Evolutionary conservation across 2,329 filamentous ascomycete genomes (phyloP), one percentile per base, ranked within the genome.

Genomic region (Neoscytalidium dimidiatum): DNA sequence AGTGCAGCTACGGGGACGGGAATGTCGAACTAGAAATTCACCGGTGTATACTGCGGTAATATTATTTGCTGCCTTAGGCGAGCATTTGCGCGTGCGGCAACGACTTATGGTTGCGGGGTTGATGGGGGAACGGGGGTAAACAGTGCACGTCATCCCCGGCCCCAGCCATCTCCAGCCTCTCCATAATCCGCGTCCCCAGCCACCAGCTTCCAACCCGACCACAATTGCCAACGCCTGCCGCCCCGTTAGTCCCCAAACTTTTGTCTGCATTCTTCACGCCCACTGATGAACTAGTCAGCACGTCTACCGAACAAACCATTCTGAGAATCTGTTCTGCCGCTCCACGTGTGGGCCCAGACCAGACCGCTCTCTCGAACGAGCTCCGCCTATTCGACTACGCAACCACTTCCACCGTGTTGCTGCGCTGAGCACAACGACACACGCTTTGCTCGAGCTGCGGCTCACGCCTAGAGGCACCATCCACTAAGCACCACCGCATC

Each of bases 81-180:
- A 11, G 5, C 6, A 11, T 33, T 11, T 11, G 38, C n/a, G 38
- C 38, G 13, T 11, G 35, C 53, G 35, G 53, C 53, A 31, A 58
- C 38, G 53, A 58, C 35, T 44, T 58, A 29, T 21, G 8, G 38
- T 5, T 31, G 53, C 21, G 26, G 41, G 9, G 56, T 60, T 60
- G 56, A 23, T 17, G 56, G 21, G 56, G 56, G 13, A 46, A 60
- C 56, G 38, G 26, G n/a, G 3, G 56, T 60, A 60, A 60, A 60
- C 56, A 60, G 8, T 8, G 56, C 56, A 29, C 56, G 56, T 58
- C 53, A 58, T 46, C 21, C 5, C 33, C 33, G 28, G 35, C 35
- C 31, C 52, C 52, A 57, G 52, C 52, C 52, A 43, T 57, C 33
- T 19, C 56, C 56, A 60, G 56, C 56, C 56, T 46, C 56, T n/a